Evolutionary conservation across 495 filamentous ascomycete species (phyloP), one percentile per base, ranked within the genome.

Genomic region (Schizothecium vesticola): DNA sequence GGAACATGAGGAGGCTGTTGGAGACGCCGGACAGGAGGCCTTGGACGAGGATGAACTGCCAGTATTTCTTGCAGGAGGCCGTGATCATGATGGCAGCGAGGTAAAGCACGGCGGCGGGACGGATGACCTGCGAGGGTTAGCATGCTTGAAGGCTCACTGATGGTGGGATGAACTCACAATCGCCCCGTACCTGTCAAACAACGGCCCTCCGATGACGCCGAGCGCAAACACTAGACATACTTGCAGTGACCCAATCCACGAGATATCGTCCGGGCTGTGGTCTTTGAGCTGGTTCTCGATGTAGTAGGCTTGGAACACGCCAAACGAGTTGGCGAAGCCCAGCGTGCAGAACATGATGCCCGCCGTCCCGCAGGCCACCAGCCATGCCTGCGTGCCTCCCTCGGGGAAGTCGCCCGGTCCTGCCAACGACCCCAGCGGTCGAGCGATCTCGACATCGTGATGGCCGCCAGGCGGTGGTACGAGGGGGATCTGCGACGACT

Each of bases 41-140:
- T 70, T 91, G 89, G 12, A 82, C 78, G 5, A 91, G 76, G 13
- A 90, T 69, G 75, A 90, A 84, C 65, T 91, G 89, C 70, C 86
- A 91, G 76, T 88, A 91, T 73, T 88, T 68, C 13, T 78, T 82
- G 3, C 85, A 84, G 1, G 90, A 76, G 22, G 83, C 86, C 5
- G 90, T 84, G 88, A 93, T 90, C 89, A 92, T 92, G 9, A 92
- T 74, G 7, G 89, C 90, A 67, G 92, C 88, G 64, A 89, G 79
- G 69, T 92, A 88, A 36, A 69, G 3, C 2, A 65, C 56, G 9
- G 64, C 64, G 1, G 64, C 64, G 19, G 64, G 64, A 7, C 56
- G 51, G 28, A 65, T 65, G n/a, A 65, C 64, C 63, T 56, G 36
- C 21, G 1, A 33, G 8, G 13, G 36, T 26, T 28, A 22, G 22